Evolutionary conservation across 2,329 filamentous ascomycete species (phyloP), one percentile per base, ranked within the genome.

Genomic region (Xylaria sp.): DNA sequence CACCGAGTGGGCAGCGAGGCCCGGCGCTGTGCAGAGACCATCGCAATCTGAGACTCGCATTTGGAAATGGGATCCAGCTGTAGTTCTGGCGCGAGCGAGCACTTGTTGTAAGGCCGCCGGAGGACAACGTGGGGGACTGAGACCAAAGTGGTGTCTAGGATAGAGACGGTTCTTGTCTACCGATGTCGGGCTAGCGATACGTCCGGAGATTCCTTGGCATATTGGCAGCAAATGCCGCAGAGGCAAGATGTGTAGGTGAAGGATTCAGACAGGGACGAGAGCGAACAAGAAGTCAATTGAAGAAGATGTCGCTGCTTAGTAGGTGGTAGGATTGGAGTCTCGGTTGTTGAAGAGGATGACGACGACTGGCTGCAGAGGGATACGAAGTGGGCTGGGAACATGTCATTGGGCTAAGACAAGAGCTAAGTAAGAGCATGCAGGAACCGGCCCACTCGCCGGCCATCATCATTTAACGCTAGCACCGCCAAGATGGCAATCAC

Each of bases 21-120:
- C 79, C 45, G 81, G 79, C 31, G 83, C 79, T 67, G 82, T 81
- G 74, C 89, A 90, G 66, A 82, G 81, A 79, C 88, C 87, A 74
- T 85, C 84, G 82, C 88, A 91, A 71, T 83, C 81, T 72, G 81
- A 77, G 68, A 77, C 70, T 66, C 76, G 73, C 80, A 82, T 81
- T 63, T 53, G 65, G 57, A 58, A 47, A 3, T 7, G 27, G 33
- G 39, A 45, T 38, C n/a, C 17, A 25, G 39, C 39, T 27, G 25
- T 36, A 38, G 39, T 44, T 20, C 20, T 36, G 33, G 62, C 29
- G 44, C 42, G 29, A 55, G 42, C 55, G 20, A 49, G 56, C 27
- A 50, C 47, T 42, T 66, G 49, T 50, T 50, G 44, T 38, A 27
- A 45, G 33, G 45, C 22, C 25, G 59, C 39, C 27, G 44, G 33